Evolutionary conservation across 208 protist species (phyloP).

Genomic region (Trypanosoma scelopori): DNA sequence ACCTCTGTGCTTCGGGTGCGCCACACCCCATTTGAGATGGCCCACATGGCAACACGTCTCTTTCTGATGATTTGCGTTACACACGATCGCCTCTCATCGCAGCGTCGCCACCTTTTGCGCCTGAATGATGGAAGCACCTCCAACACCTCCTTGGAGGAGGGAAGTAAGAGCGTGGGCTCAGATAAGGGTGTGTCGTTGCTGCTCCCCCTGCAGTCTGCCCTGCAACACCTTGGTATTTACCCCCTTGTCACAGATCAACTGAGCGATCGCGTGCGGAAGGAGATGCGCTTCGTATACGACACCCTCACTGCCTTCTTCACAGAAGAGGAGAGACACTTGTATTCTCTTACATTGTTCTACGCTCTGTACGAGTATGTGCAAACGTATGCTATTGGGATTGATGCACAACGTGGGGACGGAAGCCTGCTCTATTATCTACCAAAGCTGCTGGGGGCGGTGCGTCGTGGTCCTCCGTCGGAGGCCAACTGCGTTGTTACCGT

Average conservation of each 20-base stretch:
- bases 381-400: conserved; percentile 24
- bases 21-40: conserved; percentile 55
- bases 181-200: background rate
- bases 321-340: conserved; percentile 50
- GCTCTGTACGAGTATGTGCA: conserved; percentile 60
- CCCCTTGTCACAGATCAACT: conserved; percentile 30
- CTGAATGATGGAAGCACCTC: conserved; percentile 4
- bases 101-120: background rate
- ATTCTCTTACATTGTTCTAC: conserved; percentile 45
- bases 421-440: conserved; percentile 19
- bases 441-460: conserved; percentile 21
- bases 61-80: conserved; percentile 71
- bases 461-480: background rate
- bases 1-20: conserved; percentile 37
- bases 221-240: conserved; percentile 36
- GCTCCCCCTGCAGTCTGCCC: conserved; percentile 12
- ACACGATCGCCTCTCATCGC: conserved; percentile 41
- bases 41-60: conserved; percentile 61
- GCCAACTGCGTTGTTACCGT: conserved; percentile 14
- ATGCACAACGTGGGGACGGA: background rate
- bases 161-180: conserved; percentile 9
- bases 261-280: conserved; percentile 8
- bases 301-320: conserved; percentile 47
- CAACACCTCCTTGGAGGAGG: conserved; percentile 7
- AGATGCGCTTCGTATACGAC: conserved; percentile 43